Evolutionary conservation across 176 grass and related monocot species (phyloP), one percentile per base, ranked within the genome.

Genomic region (Oryza glumipatula): DNA sequence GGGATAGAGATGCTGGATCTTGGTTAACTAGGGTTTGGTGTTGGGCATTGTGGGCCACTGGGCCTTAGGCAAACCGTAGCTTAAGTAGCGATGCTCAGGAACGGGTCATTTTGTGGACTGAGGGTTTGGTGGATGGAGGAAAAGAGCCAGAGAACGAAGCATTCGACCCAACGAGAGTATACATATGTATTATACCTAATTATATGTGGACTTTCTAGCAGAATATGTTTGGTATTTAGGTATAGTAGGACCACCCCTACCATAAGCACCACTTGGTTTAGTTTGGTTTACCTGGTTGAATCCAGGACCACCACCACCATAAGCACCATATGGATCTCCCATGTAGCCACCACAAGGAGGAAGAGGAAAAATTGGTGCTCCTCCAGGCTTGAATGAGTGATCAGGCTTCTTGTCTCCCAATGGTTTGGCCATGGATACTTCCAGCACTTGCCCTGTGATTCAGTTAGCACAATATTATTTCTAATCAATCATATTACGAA

Each of bases 311-410:
- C 93, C 86, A 5, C 88, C 93, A 77, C 95, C 91, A 39, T 95
- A 98, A 45, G 93, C n/a, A n/a, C 93, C 93, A 89, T 99, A 99
- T n/a, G 96, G 93, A 46, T 93, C 89, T 83, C 88, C 83, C 81
- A 93, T 90, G 74, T 92, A 91, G 5, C 92, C 87, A 72, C 86
- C 89, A 74, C 88, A 82, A 39, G 90, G 65, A 67, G 92, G 91
- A 79, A 85, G 85, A 76, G 93, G 86, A 38, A 87, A 88, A 81
- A 49, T 92, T 16, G 89, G 89, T 76, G 69, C 77, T 78, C 85
- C 75, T 47, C 96, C 91, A 23, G 89, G 21, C 69, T 88, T 94
- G 52, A 83, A 98, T n/a, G n/a, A n/a, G n/a, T n/a, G n/a, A n/a
- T n/a, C n/a, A n/a, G n/a, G n/a, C n/a, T n/a, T n/a, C n/a, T n/a